These are phyloP conservation scores for Karstenula rhodostoma DNA, from an alignment of 2,329 filamentous ascomycete species.

Conservation along the genomic window DNA sequence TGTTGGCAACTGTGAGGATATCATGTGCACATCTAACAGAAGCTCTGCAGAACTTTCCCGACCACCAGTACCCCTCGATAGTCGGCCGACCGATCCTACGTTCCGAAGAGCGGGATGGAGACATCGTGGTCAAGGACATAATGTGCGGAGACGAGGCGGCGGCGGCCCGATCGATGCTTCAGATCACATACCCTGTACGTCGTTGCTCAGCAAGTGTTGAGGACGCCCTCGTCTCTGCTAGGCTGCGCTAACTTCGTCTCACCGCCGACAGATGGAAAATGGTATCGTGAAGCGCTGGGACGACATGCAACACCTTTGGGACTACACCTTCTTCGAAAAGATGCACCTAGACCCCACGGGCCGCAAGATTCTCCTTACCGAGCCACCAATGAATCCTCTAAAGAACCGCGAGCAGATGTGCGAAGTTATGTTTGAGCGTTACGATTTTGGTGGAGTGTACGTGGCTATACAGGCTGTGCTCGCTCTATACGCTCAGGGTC, in stretches of 20 bases:
- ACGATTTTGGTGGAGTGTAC: conserved; percentile 95
- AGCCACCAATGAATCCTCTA: conserved; percentile 97
- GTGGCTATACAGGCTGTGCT: conserved; percentile 97
- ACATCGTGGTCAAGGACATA: conserved; percentile 89
- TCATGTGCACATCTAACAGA: conserved; percentile 16
- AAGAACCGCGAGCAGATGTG: conserved; percentile 98
- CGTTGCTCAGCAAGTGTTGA: conserved; percentile 21
- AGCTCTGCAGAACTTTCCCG: conserved; percentile 84
- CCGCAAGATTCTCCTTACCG: conserved; percentile 96
- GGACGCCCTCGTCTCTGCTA: conserved; percentile 16
- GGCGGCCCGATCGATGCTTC: conserved; percentile 93
- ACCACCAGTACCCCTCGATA: conserved; percentile 98
- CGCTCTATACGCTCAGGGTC: conserved; percentile 94
- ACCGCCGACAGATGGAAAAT: conserved; percentile 82
- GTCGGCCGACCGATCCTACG: conserved; percentile 97
- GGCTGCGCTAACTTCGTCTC: conserved; percentile 38
- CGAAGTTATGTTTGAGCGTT: conserved; percentile 99
- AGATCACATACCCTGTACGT: conserved; percentile 91
- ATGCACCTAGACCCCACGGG: conserved; percentile 89
- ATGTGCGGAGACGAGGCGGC: conserved; percentile 99
- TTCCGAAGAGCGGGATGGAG: conserved; percentile 85
- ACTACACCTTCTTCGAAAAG: conserved; percentile 98
- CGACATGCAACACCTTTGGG: conserved; percentile 99
- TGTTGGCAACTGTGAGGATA: conserved; percentile 31
- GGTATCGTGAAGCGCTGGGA: conserved; percentile 99